Evolutionary conservation across 352 stramenopile species (phyloP), one percentile per base, ranked within the genome.

Genomic region (Pythium phragmiticola): DNA sequence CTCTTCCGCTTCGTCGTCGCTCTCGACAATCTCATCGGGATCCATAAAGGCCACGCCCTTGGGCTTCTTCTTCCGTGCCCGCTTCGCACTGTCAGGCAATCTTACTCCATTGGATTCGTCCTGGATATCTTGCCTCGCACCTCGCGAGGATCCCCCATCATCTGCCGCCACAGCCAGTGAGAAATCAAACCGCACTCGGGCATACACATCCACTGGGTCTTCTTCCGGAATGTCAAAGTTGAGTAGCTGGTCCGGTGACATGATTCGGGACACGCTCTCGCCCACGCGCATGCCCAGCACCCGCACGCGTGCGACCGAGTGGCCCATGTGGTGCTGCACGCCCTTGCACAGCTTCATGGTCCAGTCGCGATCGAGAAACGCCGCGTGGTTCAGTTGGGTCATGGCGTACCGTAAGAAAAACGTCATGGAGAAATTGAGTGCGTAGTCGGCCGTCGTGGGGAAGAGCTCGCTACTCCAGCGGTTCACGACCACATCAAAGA

Each of bases 371-470:
- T 78, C 36, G 3, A 37, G 52, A n/a, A 84, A 52, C 14, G 39
- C 33, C 19, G 65, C 53, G 21, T 49, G 21, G 7, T 64, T 33
- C 16, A 92, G 55, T 23, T 63, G 62, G 7, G 63, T 60, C 41
- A 91, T 65, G n/a, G 68, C 72, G 39, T 86, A 88, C 37, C 78
- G 78, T 19, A 93, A 59, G 59, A 91, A 93, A 42, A 89, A 88
- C 8, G 67, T 76, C 21, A 88, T 70, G 0, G 82, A 88, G 5
- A 68, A 54, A 46, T 90, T 84, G 16, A 89, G 57, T 4, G 63
- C 70, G 49, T 87, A 87, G 54, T 91, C 84, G 0, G 72, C 74
- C 17, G 69, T 69, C 13, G 62, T 37, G 2, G 78, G 69, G 56
- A 91, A 93, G 39, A 75, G 69, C 26, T 48, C 71, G 66, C 82